Evolutionary conservation across 768 basidiomycete genomes (phyloP).

Genomic region (Serendipita vermifera): DNA sequence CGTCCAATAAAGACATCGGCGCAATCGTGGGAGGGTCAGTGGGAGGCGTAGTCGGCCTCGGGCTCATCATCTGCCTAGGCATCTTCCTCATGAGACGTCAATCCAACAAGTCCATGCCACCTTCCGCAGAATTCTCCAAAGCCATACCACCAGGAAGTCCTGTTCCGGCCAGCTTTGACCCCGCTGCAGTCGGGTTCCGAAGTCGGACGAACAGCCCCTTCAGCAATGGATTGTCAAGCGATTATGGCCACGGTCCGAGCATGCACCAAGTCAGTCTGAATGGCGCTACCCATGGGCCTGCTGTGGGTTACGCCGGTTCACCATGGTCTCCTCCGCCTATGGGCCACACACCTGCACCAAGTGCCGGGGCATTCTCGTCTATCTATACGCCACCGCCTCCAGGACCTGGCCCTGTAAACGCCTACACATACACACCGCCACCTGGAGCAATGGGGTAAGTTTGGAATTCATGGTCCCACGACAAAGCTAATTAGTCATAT

Average conservation of each 20-base stretch:
- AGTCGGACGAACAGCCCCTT: slow-evolving; percentile 1
- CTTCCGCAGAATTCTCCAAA: slow-evolving; percentile 6
- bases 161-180: not conserved
- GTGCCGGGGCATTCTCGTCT: not conserved
- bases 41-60: slow-evolving; percentile 38
- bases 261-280: not conserved
- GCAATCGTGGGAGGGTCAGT: slow-evolving; percentile 56
- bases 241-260: not conserved
- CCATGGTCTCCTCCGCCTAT: slow-evolving; percentile 6
- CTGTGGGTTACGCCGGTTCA: not conserved
- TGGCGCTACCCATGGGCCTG: not conserved
- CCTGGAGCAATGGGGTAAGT: too few relatives aligned
- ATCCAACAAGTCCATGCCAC: not conserved
- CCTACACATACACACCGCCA: not conserved
- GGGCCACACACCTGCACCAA: not conserved
- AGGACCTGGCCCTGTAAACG: not conserved
- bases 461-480: too few relatives aligned
- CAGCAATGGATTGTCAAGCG: not conserved
- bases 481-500: too few relatives aligned
- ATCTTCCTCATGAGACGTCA: slow-evolving; percentile 29
- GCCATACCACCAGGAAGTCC: slow-evolving; percentile 5
- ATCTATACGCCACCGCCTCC: not conserved
- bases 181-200: slow-evolving; percentile 1
- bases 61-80: slow-evolving; percentile 27
- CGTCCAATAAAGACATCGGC: slow-evolving; percentile 30